Base-by-base conservation (phyloP, 441 rosid species). In the Populus hybrid region DNA sequence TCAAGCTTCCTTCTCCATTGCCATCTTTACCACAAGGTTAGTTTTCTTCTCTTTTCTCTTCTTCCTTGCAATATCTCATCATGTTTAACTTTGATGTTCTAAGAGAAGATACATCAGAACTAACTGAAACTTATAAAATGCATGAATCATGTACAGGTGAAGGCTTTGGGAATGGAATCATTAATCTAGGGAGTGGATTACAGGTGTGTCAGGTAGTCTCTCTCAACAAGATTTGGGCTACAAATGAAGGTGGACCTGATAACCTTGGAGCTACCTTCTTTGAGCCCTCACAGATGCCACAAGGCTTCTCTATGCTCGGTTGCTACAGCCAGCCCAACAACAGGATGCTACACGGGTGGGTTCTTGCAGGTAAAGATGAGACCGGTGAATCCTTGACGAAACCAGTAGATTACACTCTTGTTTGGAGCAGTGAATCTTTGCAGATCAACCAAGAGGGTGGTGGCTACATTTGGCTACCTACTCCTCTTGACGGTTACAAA, bases 181-280 rank as follows among this genome's bases (percentile, higher is more conserved):
- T 94, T 63, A 90, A 90, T 76, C 84, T 94, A 0, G 71, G 71
- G 0, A 97, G 97, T 67, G 98, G 94, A 38, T 78, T 94, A 6
- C 79, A 86, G 79, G 95, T 91, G 5, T 66, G 85, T 76, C 93
- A 85, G 76, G 83, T 89, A 57, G 81, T 90, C 61, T 81, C 95
- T 23, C 84, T 93, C 40, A 80, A 76, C 71, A 89, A 90, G 85
- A 86, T 91, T n/a, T 93, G 97, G 97, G 82, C 89, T 0, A 78
- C 87, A 14, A 79, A 83, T 2, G 93, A 93, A 83, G 97, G 97
- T 0, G 98, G 97, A 53, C 93, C 89, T 3, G 88, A 85, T 73
- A 90, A 93, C 71, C 82, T 84, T 6, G 97, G 98, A 0, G 93
- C 97, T 14, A 83, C 95, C 6, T 91, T 94, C 84, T 93, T 85